These are phyloP conservation scores for Pyrenophora graminea DNA, from an alignment of 2,329 filamentous ascomycete species.

Conservation along the genomic window DNA sequence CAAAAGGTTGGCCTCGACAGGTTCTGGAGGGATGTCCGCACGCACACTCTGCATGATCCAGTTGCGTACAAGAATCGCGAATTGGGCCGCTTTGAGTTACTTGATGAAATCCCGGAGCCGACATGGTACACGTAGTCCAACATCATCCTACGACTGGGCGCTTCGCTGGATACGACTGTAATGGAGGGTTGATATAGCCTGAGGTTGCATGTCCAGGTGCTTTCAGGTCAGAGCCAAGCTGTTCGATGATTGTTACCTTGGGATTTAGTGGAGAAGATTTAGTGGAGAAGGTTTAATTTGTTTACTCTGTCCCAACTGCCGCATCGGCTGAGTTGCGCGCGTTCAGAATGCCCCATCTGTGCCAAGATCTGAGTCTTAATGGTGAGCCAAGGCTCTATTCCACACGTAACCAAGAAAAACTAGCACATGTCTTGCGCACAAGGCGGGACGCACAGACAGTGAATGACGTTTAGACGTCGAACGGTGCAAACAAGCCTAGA, in stretches of 20 bases:
- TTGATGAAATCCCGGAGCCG: constrained; percentile 61
- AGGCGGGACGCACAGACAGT: constrained; percentile 1
- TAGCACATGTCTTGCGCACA: constrained; percentile 18
- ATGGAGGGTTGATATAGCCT: too few species aligned
- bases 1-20: constrained; percentile 64
- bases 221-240: too few species aligned
- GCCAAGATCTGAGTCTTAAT: too few species aligned
- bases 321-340: not conserved
- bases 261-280: too few species aligned
- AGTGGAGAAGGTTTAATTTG: too few species aligned
- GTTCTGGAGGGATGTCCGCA: constrained; percentile 69
- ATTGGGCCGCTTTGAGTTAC: constrained; percentile 60
- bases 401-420: constrained; percentile 7
- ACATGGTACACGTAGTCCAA: constrained; percentile 64
- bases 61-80: constrained; percentile 70
- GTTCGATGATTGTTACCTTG: too few species aligned
- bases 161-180: not conserved
- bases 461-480: constrained; percentile 3
- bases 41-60: constrained; percentile 68
- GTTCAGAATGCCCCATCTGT: not conserved
- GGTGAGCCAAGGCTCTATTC: too few species aligned
- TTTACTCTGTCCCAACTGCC: too few species aligned
- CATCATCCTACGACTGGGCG: not conserved
- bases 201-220: too few species aligned
- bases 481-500: constrained; percentile 12